Evolutionary conservation across 2,329 filamentous ascomycete genomes (phyloP).

Genomic region (Fusarium camptoceras): DNA sequence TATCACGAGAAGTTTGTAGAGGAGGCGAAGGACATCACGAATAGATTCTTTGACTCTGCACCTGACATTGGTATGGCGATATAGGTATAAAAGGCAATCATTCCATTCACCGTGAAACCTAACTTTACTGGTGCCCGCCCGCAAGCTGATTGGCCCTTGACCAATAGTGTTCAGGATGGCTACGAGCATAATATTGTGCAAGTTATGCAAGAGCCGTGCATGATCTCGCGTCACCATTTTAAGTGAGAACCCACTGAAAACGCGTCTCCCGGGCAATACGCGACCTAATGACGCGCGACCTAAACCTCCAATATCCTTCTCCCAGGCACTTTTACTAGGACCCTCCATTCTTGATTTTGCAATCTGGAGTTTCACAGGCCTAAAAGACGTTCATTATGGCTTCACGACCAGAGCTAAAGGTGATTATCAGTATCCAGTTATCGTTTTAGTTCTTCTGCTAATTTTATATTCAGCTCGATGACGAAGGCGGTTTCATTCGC

Average conservation of each 20-base stretch:
- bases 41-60: background rate
- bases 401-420: conserved; percentile 78
- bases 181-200: background rate
- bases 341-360: conserved; percentile 12
- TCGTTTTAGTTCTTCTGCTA: background rate
- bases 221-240: conserved; percentile 44
- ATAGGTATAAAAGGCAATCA: background rate
- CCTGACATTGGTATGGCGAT: background rate
- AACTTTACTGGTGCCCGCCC: background rate
- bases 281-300: conserved; percentile 42
- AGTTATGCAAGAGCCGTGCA: background rate
- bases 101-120: background rate
- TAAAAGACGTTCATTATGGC: conserved; percentile 64
- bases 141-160: background rate
- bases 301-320: conserved; percentile 23
- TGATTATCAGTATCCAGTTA: conserved; percentile 45
- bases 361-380: conserved; percentile 16
- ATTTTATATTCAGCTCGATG: conserved; percentile 76
- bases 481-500: conserved; percentile 96
- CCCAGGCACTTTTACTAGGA: conserved; percentile 14
- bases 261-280: conserved; percentile 46
- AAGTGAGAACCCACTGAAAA: conserved; percentile 43
- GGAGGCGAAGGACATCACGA: background rate
- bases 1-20: background rate
- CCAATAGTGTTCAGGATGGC: background rate